Conservation (phyloP, 352 stramenopile genomes). For the Globisporangium yorkense region DNA sequence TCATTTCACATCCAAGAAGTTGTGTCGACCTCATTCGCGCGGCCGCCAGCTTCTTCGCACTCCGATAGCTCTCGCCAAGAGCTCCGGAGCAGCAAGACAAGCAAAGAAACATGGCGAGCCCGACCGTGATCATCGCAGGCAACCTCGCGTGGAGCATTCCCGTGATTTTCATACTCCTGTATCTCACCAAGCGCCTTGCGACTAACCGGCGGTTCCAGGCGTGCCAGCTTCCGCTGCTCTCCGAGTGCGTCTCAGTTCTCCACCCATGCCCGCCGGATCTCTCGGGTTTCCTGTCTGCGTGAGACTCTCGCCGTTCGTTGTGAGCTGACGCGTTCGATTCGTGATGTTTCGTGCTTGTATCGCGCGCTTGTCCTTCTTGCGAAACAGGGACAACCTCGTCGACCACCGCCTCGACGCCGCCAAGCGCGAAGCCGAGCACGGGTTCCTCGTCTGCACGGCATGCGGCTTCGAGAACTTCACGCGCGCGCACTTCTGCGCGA, state of each 20-base stretch:
- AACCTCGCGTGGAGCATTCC: conserved; percentile 8
- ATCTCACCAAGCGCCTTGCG: conserved; percentile 8
- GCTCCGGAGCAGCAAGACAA: too few species aligned
- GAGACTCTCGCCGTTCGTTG: background rate
- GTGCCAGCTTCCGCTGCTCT: conserved; percentile 8
- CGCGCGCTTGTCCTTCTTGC: background rate
- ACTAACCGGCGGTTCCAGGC: conserved; percentile 9
- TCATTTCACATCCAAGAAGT: background rate
- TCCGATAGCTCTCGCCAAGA: too few species aligned
- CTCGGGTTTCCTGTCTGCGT: background rate
- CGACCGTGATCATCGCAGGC: conserved; percentile 1
- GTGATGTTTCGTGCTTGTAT: background rate
- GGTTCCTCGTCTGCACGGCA: conserved; percentile 33
- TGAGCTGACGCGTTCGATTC: background rate
- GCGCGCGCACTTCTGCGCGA: conserved; percentile 49
- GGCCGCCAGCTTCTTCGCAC: background rate
- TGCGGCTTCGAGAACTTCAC: conserved; percentile 79
- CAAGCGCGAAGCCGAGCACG: conserved; percentile 27
- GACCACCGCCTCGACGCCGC: conserved; percentile 13
- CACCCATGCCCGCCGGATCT: background rate
- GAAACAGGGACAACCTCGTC: conserved; percentile 3
- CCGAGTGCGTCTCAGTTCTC: conserved; percentile 4
- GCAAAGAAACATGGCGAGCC: background rate
- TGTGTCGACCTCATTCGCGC: background rate
- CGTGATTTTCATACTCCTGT: conserved; percentile 9